Percentiles rank a stretch among this genome's conserved stretches.
Conservation (phyloP, 305 asterid species). For the Fraxinus platypoda region DNA sequence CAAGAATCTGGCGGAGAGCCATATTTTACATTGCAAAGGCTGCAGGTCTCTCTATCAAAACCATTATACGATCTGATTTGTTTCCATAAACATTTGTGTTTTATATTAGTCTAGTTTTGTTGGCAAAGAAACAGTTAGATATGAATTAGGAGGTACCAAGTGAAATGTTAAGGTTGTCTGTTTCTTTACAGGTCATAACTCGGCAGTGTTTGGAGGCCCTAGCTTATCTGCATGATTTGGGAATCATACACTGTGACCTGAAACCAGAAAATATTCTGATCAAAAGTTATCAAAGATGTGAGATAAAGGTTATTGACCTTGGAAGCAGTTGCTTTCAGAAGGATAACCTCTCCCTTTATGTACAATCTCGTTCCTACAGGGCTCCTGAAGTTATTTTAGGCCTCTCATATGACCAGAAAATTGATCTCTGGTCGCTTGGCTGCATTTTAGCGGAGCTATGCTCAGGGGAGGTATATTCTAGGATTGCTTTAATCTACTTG, state of each 20-base stretch:
- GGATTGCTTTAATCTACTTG: background rate
- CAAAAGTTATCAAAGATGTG: constrained; percentile 81
- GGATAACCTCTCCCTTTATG: constrained; percentile 73
- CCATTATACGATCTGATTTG: background rate
- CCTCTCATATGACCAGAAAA: constrained; percentile 80
- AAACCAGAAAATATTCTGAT: constrained; percentile 95
- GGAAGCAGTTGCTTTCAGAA: constrained; percentile 96
- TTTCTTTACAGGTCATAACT: constrained; percentile 59
- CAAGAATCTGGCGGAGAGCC: constrained; percentile 76
- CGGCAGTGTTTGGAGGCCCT: constrained; percentile 90
- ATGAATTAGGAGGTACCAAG: background rate
- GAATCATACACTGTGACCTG: constrained; percentile 92
- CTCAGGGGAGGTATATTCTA: constrained; percentile 70
- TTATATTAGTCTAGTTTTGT: background rate
- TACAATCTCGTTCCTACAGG: constrained; percentile 96
- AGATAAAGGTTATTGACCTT: constrained; percentile 90
- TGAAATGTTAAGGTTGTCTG: constrained; percentile 20
- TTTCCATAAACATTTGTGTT: background rate
- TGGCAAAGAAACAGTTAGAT: background rate
- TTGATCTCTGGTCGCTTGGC: constrained; percentile 95
- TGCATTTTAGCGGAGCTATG: constrained; percentile 85
- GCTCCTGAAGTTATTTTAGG: constrained; percentile 99
- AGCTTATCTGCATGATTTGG: constrained; percentile 71
- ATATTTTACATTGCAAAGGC: constrained; percentile 68
- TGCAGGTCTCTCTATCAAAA: constrained; percentile 59